Percentiles rank a stretch among this genome's conserved stretches.
These are phyloP conservation scores for Apodospora peruviana DNA, from an alignment of 495 filamentous ascomycete genomes.

Conservation along the genomic window DNA sequence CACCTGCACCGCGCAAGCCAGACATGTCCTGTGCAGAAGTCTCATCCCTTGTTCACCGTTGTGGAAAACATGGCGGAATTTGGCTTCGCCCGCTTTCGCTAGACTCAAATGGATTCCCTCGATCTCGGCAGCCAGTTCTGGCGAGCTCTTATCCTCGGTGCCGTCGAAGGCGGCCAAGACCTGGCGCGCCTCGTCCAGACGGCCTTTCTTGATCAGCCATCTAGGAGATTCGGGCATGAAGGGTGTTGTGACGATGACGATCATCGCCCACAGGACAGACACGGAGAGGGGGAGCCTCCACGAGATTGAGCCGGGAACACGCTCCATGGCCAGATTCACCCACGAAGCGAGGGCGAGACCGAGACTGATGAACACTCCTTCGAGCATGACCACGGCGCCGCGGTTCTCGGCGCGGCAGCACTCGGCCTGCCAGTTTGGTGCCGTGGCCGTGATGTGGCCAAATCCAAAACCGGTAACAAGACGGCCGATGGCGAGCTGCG, in stretches of 20 bases:
- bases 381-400: conserved; percentile 64
- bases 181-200: conserved; percentile 26
- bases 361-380: conserved; percentile 57
- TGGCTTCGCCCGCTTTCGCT: not conserved
- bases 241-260: conserved; percentile 58
- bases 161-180: conserved; percentile 25
- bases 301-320: conserved; percentile 32
- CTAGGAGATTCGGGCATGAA: conserved; percentile 65
- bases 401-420: conserved; percentile 58
- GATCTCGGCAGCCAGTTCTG: not conserved
- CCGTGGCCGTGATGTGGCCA: conserved; percentile 54
- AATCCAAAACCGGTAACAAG: conserved; percentile 54
- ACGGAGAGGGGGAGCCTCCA: conserved; percentile 63
- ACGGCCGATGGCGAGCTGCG: conserved; percentile 54
- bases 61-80: not conserved
- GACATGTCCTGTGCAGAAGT: conserved; percentile 19
- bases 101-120: conserved; percentile 1
- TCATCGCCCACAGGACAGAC: conserved; percentile 59
- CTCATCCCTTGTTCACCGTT: not conserved
- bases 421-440: conserved; percentile 57
- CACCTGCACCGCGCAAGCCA: conserved; percentile 23
- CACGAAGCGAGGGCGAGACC: conserved; percentile 62
- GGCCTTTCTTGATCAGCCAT: conserved; percentile 51
- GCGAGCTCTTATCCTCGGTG: not conserved
- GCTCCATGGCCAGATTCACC: conserved; percentile 51